Percentiles rank a stretch among this genome's conserved stretches.
Conservation (phyloP, 805 yeast genomes). For the Citeromyces matritensis region DNA sequence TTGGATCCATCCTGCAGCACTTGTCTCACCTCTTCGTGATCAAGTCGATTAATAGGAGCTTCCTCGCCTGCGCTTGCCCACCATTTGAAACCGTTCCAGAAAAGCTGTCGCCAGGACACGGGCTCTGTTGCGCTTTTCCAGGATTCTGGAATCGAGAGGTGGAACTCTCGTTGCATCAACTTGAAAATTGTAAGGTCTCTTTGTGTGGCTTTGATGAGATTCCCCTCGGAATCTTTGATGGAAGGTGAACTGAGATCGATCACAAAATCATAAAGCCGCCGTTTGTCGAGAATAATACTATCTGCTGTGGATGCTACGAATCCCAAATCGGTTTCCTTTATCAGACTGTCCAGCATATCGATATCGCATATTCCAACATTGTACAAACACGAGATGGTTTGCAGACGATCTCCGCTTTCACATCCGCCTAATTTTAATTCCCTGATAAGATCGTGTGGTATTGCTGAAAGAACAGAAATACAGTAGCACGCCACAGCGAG, state of each 20-base stretch:
- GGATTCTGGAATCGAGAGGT: conserved; percentile 2
- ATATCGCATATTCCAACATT: conserved; percentile 49
- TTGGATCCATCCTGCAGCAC: conserved; percentile 16
- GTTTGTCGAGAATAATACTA: conserved; percentile 41
- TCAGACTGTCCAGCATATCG: conserved; percentile 14
- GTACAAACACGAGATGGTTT: conserved; percentile 36
- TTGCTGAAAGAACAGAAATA: conserved; percentile 40
- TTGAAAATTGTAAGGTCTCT: conserved; percentile 20
- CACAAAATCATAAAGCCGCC: conserved; percentile 30
- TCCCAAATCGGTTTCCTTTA: conserved; percentile 11
- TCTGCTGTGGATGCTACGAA: conserved; percentile 56
- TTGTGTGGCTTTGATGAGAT: conserved; percentile 9
- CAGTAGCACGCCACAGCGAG: conserved; percentile 40
- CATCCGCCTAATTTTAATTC: conserved; percentile 11
- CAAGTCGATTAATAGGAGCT: conserved; percentile 9
- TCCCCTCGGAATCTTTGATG: conserved; percentile 4
- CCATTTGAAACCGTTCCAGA: conserved; percentile 67
- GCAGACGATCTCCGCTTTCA: conserved; percentile 7
- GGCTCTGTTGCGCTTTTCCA: conserved; percentile 20
- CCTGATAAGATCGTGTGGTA: conserved; percentile 39
- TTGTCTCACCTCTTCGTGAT: conserved; percentile 20
- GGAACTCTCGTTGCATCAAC: conserved; percentile 10
- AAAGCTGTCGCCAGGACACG: conserved; percentile 36
- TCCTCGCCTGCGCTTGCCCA: conserved; percentile 80
- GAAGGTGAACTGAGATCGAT: conserved; percentile 8